Evolutionary conservation across 345 rosid species (phyloP), one percentile per base, ranked within the genome.

Genomic region (Alliaria petiolata): DNA sequence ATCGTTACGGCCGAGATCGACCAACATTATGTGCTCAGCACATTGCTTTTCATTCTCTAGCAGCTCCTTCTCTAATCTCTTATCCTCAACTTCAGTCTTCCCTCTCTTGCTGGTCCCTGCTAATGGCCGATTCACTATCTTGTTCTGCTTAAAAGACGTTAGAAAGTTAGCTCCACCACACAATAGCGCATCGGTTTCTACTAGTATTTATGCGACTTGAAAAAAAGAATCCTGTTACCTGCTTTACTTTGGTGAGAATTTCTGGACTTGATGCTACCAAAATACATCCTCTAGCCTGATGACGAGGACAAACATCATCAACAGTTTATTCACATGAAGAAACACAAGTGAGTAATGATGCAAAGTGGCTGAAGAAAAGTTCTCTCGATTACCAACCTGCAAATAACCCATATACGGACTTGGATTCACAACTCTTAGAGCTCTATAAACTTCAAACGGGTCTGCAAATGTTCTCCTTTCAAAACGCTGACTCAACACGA

Each of bases 211-310:
- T 44, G 17, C 31, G 8, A 56, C 44, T 66, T 51, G 17, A n/a
- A 66, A 62, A 15, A 20, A 31, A n/a, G 25, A 46, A 6, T 3
- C 45, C 3, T 17, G 77, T 56, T 58, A 91, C 98, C 91, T 88
- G 85, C 79, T 91, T 85, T 9, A 85, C 91, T 65, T 86, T 86
- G 6, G 95, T 89, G 30, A 93, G 92, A 71, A 93, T 93, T 76
- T 93, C 96, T 8, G 98, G 98, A 78, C 98, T 93, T 40, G 98
- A 93, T 49, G 90, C 93, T 70, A 91, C 98, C 75, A 91, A 53
- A 57, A 86, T 91, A 71, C 91, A 84, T 33, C 98, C 98, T 69
- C 91, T 84, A 15, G 97, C 89, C 97, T 90, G 87, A 15, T 36
- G 31, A 42, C 42, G 22, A 58, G 33, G 40, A 49, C 22, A 40